Base-by-base conservation (phyloP, 352 stramenopile genomes). In the Globisporangium spiculum region DNA sequence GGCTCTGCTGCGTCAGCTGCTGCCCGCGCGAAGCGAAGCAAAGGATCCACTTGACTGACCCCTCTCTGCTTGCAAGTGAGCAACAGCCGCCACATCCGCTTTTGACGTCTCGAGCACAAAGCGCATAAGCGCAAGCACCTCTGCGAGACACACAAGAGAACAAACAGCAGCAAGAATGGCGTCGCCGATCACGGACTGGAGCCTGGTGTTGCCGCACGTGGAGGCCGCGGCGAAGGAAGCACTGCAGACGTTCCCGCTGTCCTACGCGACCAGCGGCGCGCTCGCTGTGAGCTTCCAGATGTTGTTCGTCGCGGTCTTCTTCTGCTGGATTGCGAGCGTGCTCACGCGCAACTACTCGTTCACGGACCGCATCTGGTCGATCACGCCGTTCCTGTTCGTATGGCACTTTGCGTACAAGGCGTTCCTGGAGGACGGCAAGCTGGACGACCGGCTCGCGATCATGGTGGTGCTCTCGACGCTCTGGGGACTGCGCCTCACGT, bases 331-430 rank as follows among this genome's bases (percentile, higher is more conserved):
- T 44, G 80, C 76, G 12, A 91, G 83, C 68, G 75, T 89, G 57
- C 36, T 87, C 57, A 96, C 90, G n/a, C 71, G 75, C 69, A 98
- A 98, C 70, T 93, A 94, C 71, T 96, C 85, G 66, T 91, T 97
- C 81, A 91, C 92, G 0, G 94, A 98, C 63, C 96, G 96, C n/a
- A 41, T 98, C 50, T 98, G 94, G 94, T 96, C 84, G 26, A 90
- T 98, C 64, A 85, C 85, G 60, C 94, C 94, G 14, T 73, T 86
- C 57, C 44, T 97, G 1, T 98, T 97, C 70, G 79, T 86, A 18
- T 98, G 89, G 88, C 83, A 93, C 66, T 90, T 91, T 53, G 78
- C 78, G 12, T 78, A 74, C 66, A 81, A 80, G 54, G 80, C 78
- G n/a, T 84, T 68, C 50, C n/a, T 89, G 3, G 64, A 74, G 5